Percentiles rank a stretch among this genome's conserved stretches.
Evolutionary conservation across 2,329 filamentous ascomycete genomes (phyloP).

Genomic region (Trichoderma koningiopsis): DNA sequence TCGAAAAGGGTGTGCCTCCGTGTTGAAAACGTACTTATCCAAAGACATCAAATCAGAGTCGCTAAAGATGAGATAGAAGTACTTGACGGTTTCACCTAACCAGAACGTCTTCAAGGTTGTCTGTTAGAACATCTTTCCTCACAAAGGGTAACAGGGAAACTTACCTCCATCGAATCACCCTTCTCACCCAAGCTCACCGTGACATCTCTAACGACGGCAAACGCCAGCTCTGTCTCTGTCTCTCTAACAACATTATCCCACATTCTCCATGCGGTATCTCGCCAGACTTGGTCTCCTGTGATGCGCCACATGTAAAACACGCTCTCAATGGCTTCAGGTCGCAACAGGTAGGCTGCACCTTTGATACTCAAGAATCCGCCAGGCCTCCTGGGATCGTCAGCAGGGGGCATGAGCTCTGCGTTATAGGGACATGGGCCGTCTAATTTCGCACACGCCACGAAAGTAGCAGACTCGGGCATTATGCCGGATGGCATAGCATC

Average conservation of each 20-base stretch:
- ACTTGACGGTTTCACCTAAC: slow-evolving; percentile 76
- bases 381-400: slow-evolving; percentile 36
- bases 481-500: slow-evolving; percentile 51
- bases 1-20: slow-evolving; percentile 56
- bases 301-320: slow-evolving; percentile 55
- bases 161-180: slow-evolving; percentile 64
- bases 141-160: slow-evolving; percentile 29
- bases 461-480: slow-evolving; percentile 54
- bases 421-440: slow-evolving; percentile 42
- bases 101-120: slow-evolving; percentile 59
- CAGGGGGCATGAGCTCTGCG: slow-evolving; percentile 31
- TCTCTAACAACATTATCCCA: slow-evolving; percentile 47
- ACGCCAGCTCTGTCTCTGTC: slow-evolving; percentile 48
- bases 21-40: slow-evolving; percentile 70
- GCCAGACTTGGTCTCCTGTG: slow-evolving; percentile 48
- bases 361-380: slow-evolving; percentile 61
- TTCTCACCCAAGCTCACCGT: slow-evolving; percentile 36
- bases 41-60: slow-evolving; percentile 64
- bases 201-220: slow-evolving; percentile 47
- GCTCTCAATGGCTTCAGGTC: slow-evolving; percentile 56
- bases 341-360: slow-evolving; percentile 47
- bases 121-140: background rate
- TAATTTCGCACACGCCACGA: slow-evolving; percentile 42
- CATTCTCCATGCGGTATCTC: slow-evolving; percentile 53
- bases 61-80: slow-evolving; percentile 73